A percentile compares a stretch with the other conserved stretches of the same genome.
Conservation (phyloP, 139 green algal genomes). For the Coelastrella sp. region DNA sequence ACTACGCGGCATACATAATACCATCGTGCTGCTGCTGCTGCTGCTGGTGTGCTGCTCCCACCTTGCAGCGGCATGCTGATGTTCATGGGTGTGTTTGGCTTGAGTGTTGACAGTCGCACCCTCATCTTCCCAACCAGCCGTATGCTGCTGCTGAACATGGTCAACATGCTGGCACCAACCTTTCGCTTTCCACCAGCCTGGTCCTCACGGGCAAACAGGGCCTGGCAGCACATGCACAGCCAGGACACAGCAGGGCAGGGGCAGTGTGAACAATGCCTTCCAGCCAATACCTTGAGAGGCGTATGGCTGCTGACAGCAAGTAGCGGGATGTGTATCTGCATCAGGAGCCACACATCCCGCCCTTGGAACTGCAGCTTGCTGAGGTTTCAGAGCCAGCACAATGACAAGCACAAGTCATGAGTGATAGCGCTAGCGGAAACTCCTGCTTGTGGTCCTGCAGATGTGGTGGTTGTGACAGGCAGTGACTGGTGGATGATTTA, state of each 20-base stretch:
- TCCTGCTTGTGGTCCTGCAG: no score
- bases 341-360: no score
- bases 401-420: no score
- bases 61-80: conserved; percentile 51
- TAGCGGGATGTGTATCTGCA: no score
- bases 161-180: conserved; percentile 37
- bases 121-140: conserved; percentile 51
- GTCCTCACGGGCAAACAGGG: conserved; percentile 42
- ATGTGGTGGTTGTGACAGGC: no score
- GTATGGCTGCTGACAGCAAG: no score
- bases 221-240: background rate
- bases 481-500: no score
- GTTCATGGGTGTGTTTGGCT: conserved; percentile 24
- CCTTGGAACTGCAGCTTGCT: no score
- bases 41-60: background rate
- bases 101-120: conserved; percentile 42
- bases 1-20: background rate
- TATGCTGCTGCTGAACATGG: conserved; percentile 25
- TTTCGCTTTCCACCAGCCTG: conserved; percentile 34
- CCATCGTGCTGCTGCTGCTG: background rate
- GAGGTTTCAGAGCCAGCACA: no score
- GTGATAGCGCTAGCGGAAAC: no score
- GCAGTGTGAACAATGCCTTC: background rate
- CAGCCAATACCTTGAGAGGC: background rate
- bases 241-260: background rate